A percentile compares a stretch with the other conserved stretches of the same genome.
Conservation (phyloP, 2,329 filamentous ascomycete genomes). For the Talaromyces verruculosus region DNA sequence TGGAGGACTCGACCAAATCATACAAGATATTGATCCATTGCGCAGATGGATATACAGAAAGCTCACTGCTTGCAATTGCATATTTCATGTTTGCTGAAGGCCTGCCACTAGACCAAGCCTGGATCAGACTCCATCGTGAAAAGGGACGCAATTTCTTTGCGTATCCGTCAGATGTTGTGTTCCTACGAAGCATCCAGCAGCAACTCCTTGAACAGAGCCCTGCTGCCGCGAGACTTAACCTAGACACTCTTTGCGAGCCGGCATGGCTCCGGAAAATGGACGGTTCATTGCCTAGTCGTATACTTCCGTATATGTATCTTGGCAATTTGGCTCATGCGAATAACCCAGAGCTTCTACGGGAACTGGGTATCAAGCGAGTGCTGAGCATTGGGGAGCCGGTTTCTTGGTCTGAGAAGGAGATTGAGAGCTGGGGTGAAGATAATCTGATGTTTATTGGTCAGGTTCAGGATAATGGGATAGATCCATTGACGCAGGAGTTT, state of each 20-base stretch:
- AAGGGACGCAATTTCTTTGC: constrained; percentile 93
- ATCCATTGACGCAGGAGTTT: constrained; percentile 84
- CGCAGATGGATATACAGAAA: constrained; percentile 94
- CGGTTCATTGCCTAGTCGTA: constrained; percentile 83
- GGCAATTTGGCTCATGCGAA: constrained; percentile 93
- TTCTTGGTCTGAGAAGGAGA: constrained; percentile 71
- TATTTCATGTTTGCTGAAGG: constrained; percentile 94
- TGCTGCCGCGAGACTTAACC: constrained; percentile 25
- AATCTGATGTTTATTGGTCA: constrained; percentile 79
- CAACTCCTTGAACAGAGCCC: constrained; percentile 64
- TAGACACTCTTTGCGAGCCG: constrained; percentile 54
- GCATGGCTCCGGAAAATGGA: constrained; percentile 81
- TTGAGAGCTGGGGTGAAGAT: constrained; percentile 70
- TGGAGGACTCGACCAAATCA: constrained; percentile 48
- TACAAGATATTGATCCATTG: constrained; percentile 86
- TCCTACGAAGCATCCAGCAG: constrained; percentile 74
- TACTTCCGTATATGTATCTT: constrained; percentile 93
- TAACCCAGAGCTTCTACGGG: constrained; percentile 77
- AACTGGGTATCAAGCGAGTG: constrained; percentile 81
- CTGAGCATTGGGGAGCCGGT: constrained; percentile 89
- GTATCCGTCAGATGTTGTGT: constrained; percentile 82
- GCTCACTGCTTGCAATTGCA: constrained; percentile 80
- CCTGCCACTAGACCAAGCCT: constrained; percentile 75
- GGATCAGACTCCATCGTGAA: constrained; percentile 77
- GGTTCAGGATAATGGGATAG: constrained; percentile 96